Evolutionary conservation across 2,329 filamentous ascomycete genomes (phyloP).

Genomic region (Cladosporium sp.): DNA sequence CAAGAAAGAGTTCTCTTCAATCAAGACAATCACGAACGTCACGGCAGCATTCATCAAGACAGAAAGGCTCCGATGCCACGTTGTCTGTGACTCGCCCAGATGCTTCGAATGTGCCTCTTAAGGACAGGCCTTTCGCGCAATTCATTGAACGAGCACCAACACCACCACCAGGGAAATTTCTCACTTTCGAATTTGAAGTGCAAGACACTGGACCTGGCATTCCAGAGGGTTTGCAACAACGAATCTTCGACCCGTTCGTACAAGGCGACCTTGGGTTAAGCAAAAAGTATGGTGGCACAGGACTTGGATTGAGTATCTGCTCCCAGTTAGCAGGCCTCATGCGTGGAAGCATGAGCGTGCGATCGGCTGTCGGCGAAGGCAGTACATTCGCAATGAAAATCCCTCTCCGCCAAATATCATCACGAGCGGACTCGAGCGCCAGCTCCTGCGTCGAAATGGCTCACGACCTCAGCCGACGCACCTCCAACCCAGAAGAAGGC

Average conservation of each 20-base stretch:
- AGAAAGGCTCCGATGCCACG: slow-evolving; percentile 9
- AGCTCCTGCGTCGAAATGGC: slow-evolving; percentile 29
- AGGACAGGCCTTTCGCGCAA: slow-evolving; percentile 26
- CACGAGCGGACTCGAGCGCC: slow-evolving; percentile 54
- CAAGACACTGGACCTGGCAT: slow-evolving; percentile 86
- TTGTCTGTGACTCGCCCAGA: not conserved
- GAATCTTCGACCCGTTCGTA: slow-evolving; percentile 90
- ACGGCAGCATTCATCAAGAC: slow-evolving; percentile 9
- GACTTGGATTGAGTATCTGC: slow-evolving; percentile 82
- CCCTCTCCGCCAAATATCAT: slow-evolving; percentile 70
- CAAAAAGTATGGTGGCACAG: slow-evolving; percentile 86
- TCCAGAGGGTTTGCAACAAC: slow-evolving; percentile 67
- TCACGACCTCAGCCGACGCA: slow-evolving; percentile 15
- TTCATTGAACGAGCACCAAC: slow-evolving; percentile 33
- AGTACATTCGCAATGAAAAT: slow-evolving; percentile 80
- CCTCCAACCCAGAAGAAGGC: not conserved
- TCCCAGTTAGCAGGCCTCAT: slow-evolving; percentile 79
- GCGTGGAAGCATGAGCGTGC: slow-evolving; percentile 69
- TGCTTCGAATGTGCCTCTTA: not conserved
- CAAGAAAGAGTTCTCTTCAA: slow-evolving; percentile 39
- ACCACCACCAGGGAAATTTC: slow-evolving; percentile 59
- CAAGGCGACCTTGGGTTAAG: slow-evolving; percentile 86
- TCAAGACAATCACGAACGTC: slow-evolving; percentile 21
- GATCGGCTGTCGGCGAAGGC: slow-evolving; percentile 67
- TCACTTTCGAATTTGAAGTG: slow-evolving; percentile 81